Evolutionary conservation across 768 basidiomycete species (phyloP).

Genomic region (Mycena filopes): DNA sequence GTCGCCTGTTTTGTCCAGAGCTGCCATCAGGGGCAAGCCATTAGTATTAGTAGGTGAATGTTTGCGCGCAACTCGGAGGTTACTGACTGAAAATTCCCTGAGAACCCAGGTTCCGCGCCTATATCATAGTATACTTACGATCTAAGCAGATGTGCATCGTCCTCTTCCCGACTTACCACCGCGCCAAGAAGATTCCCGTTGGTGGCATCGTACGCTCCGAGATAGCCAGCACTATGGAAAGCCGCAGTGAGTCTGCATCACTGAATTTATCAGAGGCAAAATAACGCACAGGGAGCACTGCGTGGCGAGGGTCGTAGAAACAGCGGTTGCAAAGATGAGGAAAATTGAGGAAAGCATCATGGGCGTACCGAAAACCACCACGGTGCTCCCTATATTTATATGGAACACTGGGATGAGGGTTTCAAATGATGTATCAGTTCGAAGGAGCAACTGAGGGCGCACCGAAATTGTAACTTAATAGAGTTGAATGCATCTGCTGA

Average conservation of each 20-base stretch:
- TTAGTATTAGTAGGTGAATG: too few relatives aligned
- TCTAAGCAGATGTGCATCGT: slow-evolving; percentile 6
- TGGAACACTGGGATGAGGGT: not conserved
- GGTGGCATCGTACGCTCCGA: slow-evolving; percentile 10
- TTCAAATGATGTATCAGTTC: slow-evolving; percentile 10
- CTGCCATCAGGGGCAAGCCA: not conserved
- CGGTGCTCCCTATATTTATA: slow-evolving; percentile 1
- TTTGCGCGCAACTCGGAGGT: not conserved
- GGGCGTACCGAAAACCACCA: not conserved
- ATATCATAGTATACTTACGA: too few relatives aligned
- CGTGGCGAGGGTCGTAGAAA: slow-evolving; percentile 11
- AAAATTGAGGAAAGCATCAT: slow-evolving; percentile 9
- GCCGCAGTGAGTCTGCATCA: slow-evolving; percentile 9
- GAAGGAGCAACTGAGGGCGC: slow-evolving; percentile 5
- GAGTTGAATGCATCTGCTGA: not conserved
- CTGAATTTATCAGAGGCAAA: not conserved
- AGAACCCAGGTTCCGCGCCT: slow-evolving; percentile 8
- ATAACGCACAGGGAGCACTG: slow-evolving; percentile 19
- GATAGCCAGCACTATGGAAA: slow-evolving; percentile 11
- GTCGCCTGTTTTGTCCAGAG: slow-evolving; percentile 5
- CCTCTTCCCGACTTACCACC: slow-evolving; percentile 5
- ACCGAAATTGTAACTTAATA: not conserved
- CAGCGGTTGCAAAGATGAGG: slow-evolving; percentile 1
- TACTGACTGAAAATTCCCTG: slow-evolving; percentile 20
- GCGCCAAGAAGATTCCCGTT: slow-evolving; percentile 11